Conservation (phyloP, 2,329 filamentous ascomycete genomes). For the Thermothelomyces thermophilus region DNA sequence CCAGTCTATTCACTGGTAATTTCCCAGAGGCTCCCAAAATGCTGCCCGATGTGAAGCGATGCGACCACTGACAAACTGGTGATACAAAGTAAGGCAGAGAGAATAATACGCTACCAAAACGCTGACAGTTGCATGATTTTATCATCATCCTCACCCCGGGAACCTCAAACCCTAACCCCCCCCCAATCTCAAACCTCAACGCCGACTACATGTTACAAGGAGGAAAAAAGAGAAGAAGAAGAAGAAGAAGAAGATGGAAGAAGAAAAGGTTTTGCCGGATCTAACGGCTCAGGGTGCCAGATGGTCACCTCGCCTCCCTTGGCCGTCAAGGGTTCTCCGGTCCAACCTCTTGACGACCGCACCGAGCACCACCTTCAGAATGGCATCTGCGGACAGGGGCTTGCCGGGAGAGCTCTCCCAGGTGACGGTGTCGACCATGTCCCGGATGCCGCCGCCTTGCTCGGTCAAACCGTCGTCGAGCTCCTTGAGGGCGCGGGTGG, state of each 20-base stretch:
- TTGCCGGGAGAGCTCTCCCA: constrained; percentile 45
- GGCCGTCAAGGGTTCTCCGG: constrained; percentile 29
- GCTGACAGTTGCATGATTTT: too few relatives aligned
- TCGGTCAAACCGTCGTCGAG: constrained; percentile 68
- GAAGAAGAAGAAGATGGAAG: background rate
- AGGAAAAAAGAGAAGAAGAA: too few relatives aligned
- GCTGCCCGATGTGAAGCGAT: background rate
- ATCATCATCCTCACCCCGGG: too few relatives aligned
- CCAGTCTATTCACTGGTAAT: background rate
- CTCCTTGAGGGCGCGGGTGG: constrained; percentile 57
- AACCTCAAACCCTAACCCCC: too few relatives aligned
- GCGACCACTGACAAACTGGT: too few relatives aligned
- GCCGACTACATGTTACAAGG: too few relatives aligned
- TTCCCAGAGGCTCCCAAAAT: background rate
- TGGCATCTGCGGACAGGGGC: constrained; percentile 57
- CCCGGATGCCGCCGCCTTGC: constrained; percentile 53
- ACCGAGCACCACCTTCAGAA: constrained; percentile 78
- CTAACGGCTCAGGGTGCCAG: constrained; percentile 1
- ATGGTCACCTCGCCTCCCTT: background rate
- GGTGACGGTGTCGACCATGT: constrained; percentile 88
- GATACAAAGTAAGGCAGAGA: too few relatives aligned
- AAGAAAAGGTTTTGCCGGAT: background rate
- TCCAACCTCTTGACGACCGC: constrained; percentile 64
- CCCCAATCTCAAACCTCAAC: too few relatives aligned
- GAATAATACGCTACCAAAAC: too few relatives aligned